phyloP scores from a whole-genome alignment of 129 eudicot species.

The Dittrichia graveolens region DNA sequence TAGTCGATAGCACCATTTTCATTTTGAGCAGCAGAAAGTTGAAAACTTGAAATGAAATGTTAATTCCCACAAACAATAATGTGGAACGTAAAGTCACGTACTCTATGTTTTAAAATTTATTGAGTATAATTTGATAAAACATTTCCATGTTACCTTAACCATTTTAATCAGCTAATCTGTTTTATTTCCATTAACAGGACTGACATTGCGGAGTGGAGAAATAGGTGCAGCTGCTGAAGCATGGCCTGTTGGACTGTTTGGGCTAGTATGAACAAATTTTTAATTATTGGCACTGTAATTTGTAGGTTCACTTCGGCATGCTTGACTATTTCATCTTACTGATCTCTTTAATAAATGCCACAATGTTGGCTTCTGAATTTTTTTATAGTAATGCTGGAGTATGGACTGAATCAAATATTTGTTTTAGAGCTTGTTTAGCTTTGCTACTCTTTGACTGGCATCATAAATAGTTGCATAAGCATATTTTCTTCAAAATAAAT shows the following conservation, averaged over 20 bases:
- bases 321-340: not conserved
- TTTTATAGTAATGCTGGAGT: not conserved
- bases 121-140: not conserved
- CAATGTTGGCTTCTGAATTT: not conserved
- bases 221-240: conserved; percentile 93
- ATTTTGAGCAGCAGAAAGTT: no score
- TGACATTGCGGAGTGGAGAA: conserved; percentile 81
- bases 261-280: conserved; percentile 62
- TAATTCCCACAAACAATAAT: no score
- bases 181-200: conserved; percentile 48
- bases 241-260: conserved; percentile 93
- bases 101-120: not conserved
- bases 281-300: conserved; percentile 28
- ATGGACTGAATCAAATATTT: not conserved
- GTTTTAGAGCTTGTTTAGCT: not conserved
- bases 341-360: not conserved
- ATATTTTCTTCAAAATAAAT: conserved; percentile 20
- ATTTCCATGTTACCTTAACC: not conserved
- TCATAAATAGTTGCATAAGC: conserved; percentile 1
- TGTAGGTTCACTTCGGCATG: conserved; percentile 18
- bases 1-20: no score
- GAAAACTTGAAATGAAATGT: no score
- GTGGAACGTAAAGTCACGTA: no score
- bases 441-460: conserved; percentile 10
- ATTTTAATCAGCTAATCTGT: not conserved